phyloP scores from a whole-genome alignment of 2,329 filamentous ascomycete species.

The Colletotrichum musae region DNA sequence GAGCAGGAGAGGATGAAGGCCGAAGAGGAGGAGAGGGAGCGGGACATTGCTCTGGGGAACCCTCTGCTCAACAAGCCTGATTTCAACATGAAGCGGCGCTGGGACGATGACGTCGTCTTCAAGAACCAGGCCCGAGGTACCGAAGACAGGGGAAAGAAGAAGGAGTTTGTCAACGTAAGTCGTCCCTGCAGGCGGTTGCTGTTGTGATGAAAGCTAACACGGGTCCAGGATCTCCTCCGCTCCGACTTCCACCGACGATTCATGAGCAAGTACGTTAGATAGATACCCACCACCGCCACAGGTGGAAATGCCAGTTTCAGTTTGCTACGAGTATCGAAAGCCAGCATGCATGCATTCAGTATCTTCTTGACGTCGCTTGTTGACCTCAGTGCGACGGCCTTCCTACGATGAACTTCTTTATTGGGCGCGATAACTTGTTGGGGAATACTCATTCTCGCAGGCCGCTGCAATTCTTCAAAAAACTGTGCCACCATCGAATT shows the following conservation, averaged over 20 bases:
- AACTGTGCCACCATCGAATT: slow-evolving; percentile 50
- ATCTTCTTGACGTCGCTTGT: slow-evolving; percentile 44
- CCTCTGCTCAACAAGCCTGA: slow-evolving; percentile 90
- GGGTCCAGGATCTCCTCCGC: slow-evolving; percentile 80
- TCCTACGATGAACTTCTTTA: slow-evolving; percentile 49
- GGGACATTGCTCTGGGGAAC: slow-evolving; percentile 92
- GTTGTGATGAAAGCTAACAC: slow-evolving; percentile 44
- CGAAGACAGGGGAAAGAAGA: slow-evolving; percentile 88
- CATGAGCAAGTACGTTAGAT: slow-evolving; percentile 81
- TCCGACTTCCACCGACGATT: slow-evolving; percentile 99
- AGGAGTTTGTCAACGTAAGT: slow-evolving; percentile 96
- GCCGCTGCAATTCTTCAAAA: slow-evolving; percentile 48
- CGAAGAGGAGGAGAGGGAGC: slow-evolving; percentile 87
- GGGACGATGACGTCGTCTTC: slow-evolving; percentile 99
- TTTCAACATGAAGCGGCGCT: slow-evolving; percentile 91
- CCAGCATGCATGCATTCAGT: not conserved
- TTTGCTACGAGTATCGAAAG: not conserved
- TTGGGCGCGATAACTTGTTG: slow-evolving; percentile 48
- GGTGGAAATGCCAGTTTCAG: slow-evolving; percentile 14
- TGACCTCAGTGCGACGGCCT: slow-evolving; percentile 44
- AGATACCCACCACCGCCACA: slow-evolving; percentile 42
- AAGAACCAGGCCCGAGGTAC: slow-evolving; percentile 98
- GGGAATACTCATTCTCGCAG: slow-evolving; percentile 50
- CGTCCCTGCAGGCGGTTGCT: not conserved
- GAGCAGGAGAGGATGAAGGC: slow-evolving; percentile 71